Evolutionary conservation across 2,329 filamentous ascomycete species (phyloP), one percentile per base, ranked within the genome.

Genomic region (Coniochaeta sp.): DNA sequence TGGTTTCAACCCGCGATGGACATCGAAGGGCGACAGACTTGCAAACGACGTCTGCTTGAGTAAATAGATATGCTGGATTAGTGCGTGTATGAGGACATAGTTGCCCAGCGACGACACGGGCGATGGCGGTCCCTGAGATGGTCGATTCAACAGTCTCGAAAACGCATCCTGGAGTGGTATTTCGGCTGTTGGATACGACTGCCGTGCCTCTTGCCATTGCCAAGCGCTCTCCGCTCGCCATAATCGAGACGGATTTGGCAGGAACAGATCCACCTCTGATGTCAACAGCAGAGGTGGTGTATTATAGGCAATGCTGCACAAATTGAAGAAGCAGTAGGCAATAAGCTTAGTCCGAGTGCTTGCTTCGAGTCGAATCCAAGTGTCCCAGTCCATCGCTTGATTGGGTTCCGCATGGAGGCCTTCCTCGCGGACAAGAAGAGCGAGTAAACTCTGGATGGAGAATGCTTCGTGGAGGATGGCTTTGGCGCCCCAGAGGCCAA

Each of bases 61-160:
- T 40, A 90, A 77, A 69, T 87, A 90, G 17, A 91, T 86, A 63
- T 90, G 87, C 66, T 91, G 88, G 12, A 90, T 81, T 26, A 91
- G 70, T 3, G 87, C 87, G 67, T 90, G 87, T 3, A 91, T 87
- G 36, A 91, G 76, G 8, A 89, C 81, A 64, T 91, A 90, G 66
- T 88, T 88, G 0, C 87, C 88, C 7, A 89, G 72, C 0, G 85
- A 84, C 0, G 83, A 84, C 60, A 84, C 75, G 52, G 79, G 78
- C 0, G 77, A 72, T 1, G 79, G 78, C 0, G 81, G 74, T 0
- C 74, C 76, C 62, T 82, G 78, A 1, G 76, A 74, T 3, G 77
- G 73, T 38, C 84, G 79, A 28, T 81, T 77, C 38, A 88, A 77
- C 0, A 87, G 73, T 44, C 80, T 74, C 6, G 78, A 77, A 56